These are phyloP conservation scores for Lolium rigidum DNA, from an alignment of 176 grass and related monocot species.

Conservation along the genomic window DNA sequence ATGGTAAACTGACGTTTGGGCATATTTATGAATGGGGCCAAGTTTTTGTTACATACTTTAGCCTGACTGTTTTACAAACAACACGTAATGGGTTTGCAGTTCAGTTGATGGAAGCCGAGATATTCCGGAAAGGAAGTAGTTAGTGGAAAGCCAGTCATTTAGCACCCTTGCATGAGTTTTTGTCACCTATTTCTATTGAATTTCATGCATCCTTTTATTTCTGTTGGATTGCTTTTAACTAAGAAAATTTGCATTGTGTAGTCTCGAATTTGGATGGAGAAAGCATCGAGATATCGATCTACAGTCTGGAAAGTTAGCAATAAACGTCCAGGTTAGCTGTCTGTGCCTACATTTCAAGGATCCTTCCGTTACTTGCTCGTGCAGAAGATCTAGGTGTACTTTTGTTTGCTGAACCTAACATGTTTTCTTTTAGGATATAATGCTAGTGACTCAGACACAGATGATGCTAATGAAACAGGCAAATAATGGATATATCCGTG, in stretches of 20 bases:
- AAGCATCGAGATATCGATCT: constrained; percentile 87
- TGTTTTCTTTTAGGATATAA: constrained; percentile 70
- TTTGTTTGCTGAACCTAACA: constrained; percentile 42
- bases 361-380: constrained; percentile 11
- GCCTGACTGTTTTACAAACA: neutral
- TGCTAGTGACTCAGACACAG: constrained; percentile 94
- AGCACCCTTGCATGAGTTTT: constrained; percentile 1
- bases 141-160: neutral
- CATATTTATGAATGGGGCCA: neutral
- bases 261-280: constrained; percentile 86
- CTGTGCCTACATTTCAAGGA: neutral
- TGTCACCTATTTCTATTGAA: constrained; percentile 28
- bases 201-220: neutral
- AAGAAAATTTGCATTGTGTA: constrained; percentile 42
- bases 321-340: constrained; percentile 79
- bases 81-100: neutral
- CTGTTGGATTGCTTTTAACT: constrained; percentile 20
- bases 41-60: constrained; percentile 19
- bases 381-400: constrained; percentile 3
- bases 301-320: constrained; percentile 78
- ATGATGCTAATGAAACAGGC: constrained; percentile 57
- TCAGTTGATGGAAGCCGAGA: neutral
- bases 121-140: neutral
- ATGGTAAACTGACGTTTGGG: neutral
- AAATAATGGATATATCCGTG: constrained; percentile 53